Conservation (phyloP, 345 rosid species). For the Cochlearia excelsa region DNA sequence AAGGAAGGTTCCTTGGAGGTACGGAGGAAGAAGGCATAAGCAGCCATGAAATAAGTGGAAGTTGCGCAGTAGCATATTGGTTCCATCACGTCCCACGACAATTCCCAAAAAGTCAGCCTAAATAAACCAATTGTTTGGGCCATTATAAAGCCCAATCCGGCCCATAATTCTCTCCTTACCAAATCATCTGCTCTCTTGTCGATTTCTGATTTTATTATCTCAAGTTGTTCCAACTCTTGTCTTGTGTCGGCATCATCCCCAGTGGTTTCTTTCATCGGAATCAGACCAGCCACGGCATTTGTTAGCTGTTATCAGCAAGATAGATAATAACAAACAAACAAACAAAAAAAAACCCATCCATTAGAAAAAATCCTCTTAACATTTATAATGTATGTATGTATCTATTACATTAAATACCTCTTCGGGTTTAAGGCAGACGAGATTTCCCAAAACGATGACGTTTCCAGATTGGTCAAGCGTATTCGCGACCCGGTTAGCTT, state of each 20-base stretch:
- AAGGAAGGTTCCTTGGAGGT: conserved; percentile 86
- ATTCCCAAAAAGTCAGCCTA: conserved; percentile 98
- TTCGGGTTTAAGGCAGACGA: conserved; percentile 65
- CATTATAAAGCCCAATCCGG: conserved; percentile 60
- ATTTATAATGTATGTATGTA: background rate
- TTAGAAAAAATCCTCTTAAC: too few relatives aligned
- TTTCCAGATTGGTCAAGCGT: conserved; percentile 71
- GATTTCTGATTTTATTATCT: conserved; percentile 51
- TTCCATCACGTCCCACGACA: conserved; percentile 99
- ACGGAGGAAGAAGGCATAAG: conserved; percentile 78
- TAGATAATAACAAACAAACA: too few relatives aligned
- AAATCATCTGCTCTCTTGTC: conserved; percentile 52
- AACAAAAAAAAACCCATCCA: background rate
- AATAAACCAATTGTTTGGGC: conserved; percentile 77
- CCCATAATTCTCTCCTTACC: conserved; percentile 78
- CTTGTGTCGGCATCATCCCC: conserved; percentile 49
- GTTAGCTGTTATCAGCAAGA: conserved; percentile 49
- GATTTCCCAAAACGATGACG: conserved; percentile 68
- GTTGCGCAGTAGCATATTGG: conserved; percentile 92
- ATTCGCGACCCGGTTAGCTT: conserved; percentile 57
- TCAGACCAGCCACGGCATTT: conserved; percentile 59
- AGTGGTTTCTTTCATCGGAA: conserved; percentile 45
- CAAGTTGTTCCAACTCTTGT: conserved; percentile 57
- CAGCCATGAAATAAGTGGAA: conserved; percentile 68
- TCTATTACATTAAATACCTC: conserved; percentile 47